These are phyloP conservation scores for Musa balbisiana DNA, from an alignment of 202 grass and related monocot genomes.

Conservation along the genomic window DNA sequence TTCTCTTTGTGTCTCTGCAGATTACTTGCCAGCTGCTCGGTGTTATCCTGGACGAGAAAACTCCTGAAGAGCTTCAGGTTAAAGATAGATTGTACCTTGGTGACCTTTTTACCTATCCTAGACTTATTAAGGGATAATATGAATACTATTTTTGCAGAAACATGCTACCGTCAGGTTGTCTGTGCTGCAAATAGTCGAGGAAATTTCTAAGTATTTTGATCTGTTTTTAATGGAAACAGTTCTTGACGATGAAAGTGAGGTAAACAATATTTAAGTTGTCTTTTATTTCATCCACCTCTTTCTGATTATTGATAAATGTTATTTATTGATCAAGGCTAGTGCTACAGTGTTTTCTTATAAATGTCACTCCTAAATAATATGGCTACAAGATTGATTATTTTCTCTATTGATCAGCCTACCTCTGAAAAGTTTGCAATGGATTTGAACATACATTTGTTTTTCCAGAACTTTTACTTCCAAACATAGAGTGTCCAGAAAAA, in stretches of 20 bases:
- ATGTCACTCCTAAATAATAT: not conserved
- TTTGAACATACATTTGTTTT: not conserved
- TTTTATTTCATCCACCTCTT: no score
- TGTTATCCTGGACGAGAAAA: conserved; percentile 80
- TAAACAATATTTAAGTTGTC: conserved; percentile 17
- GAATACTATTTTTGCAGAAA: conserved; percentile 41
- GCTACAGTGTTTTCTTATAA: not conserved
- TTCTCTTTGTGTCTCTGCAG: conserved; percentile 27
- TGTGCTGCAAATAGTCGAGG: conserved; percentile 50
- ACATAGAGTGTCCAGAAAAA: not conserved
- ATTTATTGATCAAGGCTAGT: no score
- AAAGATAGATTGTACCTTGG: conserved; percentile 3
- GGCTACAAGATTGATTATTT: not conserved
- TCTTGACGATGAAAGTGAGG: conserved; percentile 80
- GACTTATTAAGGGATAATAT: conserved; percentile 13
- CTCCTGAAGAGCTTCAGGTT: conserved; percentile 79
- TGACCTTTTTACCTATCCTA: conserved; percentile 8
- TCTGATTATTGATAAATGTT: no score
- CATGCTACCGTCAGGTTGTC: conserved; percentile 63
- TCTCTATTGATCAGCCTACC: not conserved
- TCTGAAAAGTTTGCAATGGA: no score
- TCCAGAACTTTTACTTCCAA: not conserved
- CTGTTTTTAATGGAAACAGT: conserved; percentile 94
- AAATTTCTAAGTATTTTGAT: conserved; percentile 65
- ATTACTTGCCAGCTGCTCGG: conserved; percentile 82